Percentiles rank a stretch among this genome's conserved stretches.
These are phyloP conservation scores for Brassica carinata DNA, from an alignment of 345 rosid species.

Conservation along the genomic window DNA sequence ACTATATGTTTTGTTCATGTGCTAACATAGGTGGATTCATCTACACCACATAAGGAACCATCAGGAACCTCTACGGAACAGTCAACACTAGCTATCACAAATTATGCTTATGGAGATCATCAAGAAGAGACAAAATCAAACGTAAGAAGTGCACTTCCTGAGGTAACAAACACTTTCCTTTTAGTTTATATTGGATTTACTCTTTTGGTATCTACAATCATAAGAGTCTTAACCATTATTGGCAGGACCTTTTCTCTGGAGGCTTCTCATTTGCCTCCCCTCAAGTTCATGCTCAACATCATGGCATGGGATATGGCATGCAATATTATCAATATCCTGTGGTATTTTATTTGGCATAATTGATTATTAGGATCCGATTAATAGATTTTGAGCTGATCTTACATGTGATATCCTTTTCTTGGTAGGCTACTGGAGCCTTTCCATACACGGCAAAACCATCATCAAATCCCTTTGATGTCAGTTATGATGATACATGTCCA, in stretches of 20 bases:
- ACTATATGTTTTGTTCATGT: conserved; percentile 1
- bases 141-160: conserved; percentile 73
- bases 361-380: neutral
- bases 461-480: conserved; percentile 70
- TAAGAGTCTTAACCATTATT: conserved; percentile 25
- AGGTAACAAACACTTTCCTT: conserved; percentile 41
- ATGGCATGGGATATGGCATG: conserved; percentile 52
- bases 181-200: conserved; percentile 6
- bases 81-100: conserved; percentile 35
- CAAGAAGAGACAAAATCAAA: conserved; percentile 41
- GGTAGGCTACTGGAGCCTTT: conserved; percentile 50
- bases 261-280: conserved; percentile 47
- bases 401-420: neutral
- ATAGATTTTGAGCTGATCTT: conserved; percentile 4
- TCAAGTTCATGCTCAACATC: conserved; percentile 46
- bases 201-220: conserved; percentile 1
- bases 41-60: conserved; percentile 39
- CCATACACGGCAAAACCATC: conserved; percentile 45
- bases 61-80: conserved; percentile 37
- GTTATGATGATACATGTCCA: conserved; percentile 42
- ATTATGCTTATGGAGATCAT: conserved; percentile 38
- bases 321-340: conserved; percentile 55
- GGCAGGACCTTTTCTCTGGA: conserved; percentile 73
- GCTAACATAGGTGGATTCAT: conserved; percentile 38
- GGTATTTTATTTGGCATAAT: conserved; percentile 45